Evolutionary conservation across 1,139 yeast genomes (phyloP).

Genomic region (Magnusiomyces fungicola): DNA sequence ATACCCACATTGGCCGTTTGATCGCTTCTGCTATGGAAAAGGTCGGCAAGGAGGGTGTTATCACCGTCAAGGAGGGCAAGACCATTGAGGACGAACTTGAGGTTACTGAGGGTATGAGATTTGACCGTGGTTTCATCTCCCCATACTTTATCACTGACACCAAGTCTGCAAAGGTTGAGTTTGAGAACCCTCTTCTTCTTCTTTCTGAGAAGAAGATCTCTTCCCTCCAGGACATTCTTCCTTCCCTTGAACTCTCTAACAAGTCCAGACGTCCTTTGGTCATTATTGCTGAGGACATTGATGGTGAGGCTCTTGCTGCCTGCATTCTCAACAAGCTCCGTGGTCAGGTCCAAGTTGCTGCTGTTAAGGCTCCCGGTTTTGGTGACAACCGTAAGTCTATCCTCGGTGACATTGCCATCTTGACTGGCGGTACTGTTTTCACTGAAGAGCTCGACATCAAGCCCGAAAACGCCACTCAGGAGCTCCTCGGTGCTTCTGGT

Average conservation of each 20-base stretch:
- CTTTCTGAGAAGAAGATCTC: slow-evolving; percentile 94
- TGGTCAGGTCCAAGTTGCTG: slow-evolving; percentile 98
- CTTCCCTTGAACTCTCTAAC: slow-evolving; percentile 91
- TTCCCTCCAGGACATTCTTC: slow-evolving; percentile 85
- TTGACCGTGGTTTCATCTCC: slow-evolving; percentile 97
- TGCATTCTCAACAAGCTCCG: slow-evolving; percentile 97
- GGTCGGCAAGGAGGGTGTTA: slow-evolving; percentile 99
- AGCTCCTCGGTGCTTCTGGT: slow-evolving; percentile 88
- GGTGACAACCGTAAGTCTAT: slow-evolving; percentile 99
- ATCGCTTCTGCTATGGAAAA: slow-evolving; percentile 98
- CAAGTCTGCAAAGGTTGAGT: slow-evolving; percentile 94
- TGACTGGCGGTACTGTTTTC: slow-evolving; percentile 97
- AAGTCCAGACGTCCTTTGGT: slow-evolving; percentile 92
- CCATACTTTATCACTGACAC: slow-evolving; percentile 97
- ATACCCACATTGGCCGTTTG: slow-evolving; percentile 84
- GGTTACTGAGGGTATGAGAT: slow-evolving; percentile 99
- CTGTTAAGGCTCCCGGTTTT: slow-evolving; percentile 98
- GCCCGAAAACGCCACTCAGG: slow-evolving; percentile 93
- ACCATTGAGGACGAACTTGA: slow-evolving; percentile 95
- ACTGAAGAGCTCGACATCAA: slow-evolving; percentile 96
- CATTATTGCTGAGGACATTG: slow-evolving; percentile 94
- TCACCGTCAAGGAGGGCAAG: slow-evolving; percentile 96
- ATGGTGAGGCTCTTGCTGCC: slow-evolving; percentile 98
- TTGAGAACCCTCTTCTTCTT: slow-evolving; percentile 87
- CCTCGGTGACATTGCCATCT: slow-evolving; percentile 92